A percentile compares a stretch with the other conserved stretches of the same genome.
Conservation (phyloP, 768 basidiomycete species). For the Naganishia kalamii region DNA sequence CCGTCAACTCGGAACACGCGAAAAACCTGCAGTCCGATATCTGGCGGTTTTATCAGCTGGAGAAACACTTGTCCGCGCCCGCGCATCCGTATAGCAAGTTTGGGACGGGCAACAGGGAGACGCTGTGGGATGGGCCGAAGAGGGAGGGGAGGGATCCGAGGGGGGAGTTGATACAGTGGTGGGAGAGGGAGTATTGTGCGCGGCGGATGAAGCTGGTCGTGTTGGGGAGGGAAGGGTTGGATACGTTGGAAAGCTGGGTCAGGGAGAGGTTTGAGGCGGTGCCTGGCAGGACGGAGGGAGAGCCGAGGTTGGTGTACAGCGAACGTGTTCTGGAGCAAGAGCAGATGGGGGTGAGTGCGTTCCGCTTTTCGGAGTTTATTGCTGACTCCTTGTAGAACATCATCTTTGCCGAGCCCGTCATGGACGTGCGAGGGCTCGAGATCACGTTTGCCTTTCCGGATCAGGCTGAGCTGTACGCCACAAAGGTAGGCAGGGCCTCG, state of each 20-base stretch:
- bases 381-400: conserved; percentile 36
- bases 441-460: conserved; percentile 57
- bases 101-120: conserved; percentile 65
- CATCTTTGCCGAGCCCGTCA: conserved; percentile 69
- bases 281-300: conserved; percentile 34
- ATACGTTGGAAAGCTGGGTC: conserved; percentile 41
- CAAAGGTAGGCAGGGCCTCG: conserved; percentile 49
- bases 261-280: conserved; percentile 41
- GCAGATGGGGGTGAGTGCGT: conserved; percentile 35
- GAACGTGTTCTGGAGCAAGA: conserved; percentile 34
- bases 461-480: conserved; percentile 50
- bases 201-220: conserved; percentile 57
- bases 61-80: conserved; percentile 71
- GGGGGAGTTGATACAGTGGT: conserved; percentile 49
- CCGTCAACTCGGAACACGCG: conserved; percentile 83
- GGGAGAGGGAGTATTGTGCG: conserved; percentile 48
- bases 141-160: conserved; percentile 46
- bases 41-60: conserved; percentile 86
- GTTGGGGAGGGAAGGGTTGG: conserved; percentile 45
- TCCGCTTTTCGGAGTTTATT: background rate
- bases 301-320: conserved; percentile 33
- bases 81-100: conserved; percentile 88
- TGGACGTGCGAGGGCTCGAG: conserved; percentile 76
- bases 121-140: conserved; percentile 49
- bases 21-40: conserved; percentile 65